Evolutionary conservation across 1,284 basidiomycete species (phyloP), one percentile per base, ranked within the genome.

Genomic region (Cryptococcus sp.): DNA sequence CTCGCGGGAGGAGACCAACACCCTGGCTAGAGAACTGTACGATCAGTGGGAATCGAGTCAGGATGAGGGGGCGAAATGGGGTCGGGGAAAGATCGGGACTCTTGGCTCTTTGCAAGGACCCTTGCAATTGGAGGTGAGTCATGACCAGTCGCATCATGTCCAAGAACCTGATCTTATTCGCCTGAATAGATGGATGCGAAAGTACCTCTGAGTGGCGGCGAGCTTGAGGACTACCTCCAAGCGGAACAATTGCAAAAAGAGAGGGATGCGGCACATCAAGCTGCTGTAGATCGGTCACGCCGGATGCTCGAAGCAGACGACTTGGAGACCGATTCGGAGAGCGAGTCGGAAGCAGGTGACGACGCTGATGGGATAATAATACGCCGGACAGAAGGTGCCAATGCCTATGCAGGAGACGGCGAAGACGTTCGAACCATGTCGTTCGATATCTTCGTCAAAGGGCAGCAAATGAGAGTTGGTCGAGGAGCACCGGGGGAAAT

Each of bases 391-490:
- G 69, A 70, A 49, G 68, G 51, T 19, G 70, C 65, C 34, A 69
- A 74, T 50, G 67, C 68, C 1, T 70, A 67, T 48, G 73, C 68
- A 3, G 69, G 69, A 20, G 67, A 68, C 74, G 80, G 79, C 47
- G 77, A 75, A 67, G 65, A 73, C 46, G 55, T 71, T 50, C 58
- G 72, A 57, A 66, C 72, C 52, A 81, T 94, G 59, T 93, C 90
- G 2, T 98, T 89, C 69, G 95, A 99, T 76, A 96, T 99, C 66
- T 99, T 93, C 77, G 83, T 99, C 62, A 96, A 95, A 74, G 96
- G 94, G 6, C 90, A 94, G 70, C 87, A 93, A 39, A 87, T 87
- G 47, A 88, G 89, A 62, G 38, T 86, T 82, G 54, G 83, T 80
- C 29, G 87, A 86, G 60, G 60, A 44, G 47, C 38, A 34, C 57